phyloP scores from a whole-genome alignment of 306 rosid genomes.

The Delonix regia region DNA sequence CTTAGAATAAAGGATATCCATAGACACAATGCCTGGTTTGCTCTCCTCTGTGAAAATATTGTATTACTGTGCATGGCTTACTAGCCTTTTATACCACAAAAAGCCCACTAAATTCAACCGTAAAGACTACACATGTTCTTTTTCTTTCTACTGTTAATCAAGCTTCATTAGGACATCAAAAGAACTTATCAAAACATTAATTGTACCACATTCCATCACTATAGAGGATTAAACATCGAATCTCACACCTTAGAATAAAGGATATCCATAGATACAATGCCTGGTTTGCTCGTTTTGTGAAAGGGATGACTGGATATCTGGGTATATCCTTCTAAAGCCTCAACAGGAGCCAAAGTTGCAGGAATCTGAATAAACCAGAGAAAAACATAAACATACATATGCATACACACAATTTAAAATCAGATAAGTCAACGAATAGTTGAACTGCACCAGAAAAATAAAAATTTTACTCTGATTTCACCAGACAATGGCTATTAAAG shows the following conservation, averaged over 20 bases:
- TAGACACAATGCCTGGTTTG: too few relatives aligned
- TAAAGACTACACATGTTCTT: background rate
- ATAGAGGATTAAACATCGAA: background rate
- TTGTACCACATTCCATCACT: background rate
- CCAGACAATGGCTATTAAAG: background rate
- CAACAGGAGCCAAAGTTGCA: conserved; percentile 82
- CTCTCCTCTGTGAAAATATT: background rate
- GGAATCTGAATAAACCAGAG: conserved; percentile 62
- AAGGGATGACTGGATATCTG: conserved; percentile 98
- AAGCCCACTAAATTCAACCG: background rate
- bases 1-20: too few relatives aligned
- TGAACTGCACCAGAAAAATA: background rate
- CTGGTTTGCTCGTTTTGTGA: conserved; percentile 96
- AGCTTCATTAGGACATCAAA: background rate
- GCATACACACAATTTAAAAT: conserved; percentile 16
- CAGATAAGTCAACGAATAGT: conserved; percentile 2
- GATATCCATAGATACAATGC: conserved; percentile 80
- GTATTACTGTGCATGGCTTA: background rate
- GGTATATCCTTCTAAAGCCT: conserved; percentile 78
- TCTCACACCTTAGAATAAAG: conserved; percentile 66
- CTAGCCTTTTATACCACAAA: background rate
- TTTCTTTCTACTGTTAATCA: background rate
- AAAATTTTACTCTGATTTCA: background rate
- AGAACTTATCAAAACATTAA: background rate
- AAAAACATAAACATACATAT: conserved; percentile 12